Evolutionary conservation across 2,329 filamentous ascomycete genomes (phyloP).

Genomic region (Fonsecaea multimorphosa): DNA sequence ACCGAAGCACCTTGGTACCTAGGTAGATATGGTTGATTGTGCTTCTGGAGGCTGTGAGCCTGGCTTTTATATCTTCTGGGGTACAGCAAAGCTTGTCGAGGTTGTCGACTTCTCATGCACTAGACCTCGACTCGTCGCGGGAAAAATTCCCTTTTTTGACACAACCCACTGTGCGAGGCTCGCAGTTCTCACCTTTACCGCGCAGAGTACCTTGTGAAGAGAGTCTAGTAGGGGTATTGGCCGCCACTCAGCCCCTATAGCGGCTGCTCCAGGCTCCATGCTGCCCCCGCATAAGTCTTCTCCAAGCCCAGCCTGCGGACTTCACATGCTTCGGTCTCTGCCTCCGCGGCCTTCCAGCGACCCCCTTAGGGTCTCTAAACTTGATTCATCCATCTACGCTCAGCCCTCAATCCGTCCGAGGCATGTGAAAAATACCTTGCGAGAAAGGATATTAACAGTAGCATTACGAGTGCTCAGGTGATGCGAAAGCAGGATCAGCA

Average conservation of each 20-base stretch:
- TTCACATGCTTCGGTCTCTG: slow-evolving; percentile 5
- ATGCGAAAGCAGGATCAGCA: neutral
- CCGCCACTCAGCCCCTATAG: neutral
- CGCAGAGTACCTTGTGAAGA: neutral
- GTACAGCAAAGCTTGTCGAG: neutral
- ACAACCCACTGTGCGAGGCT: neutral
- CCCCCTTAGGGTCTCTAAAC: neutral
- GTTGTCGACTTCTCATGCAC: neutral
- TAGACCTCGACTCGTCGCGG: neutral
- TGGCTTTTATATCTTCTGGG: slow-evolving; percentile 1
- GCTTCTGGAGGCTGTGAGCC: neutral
- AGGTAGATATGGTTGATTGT: neutral
- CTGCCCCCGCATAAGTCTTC: neutral
- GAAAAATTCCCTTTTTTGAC: neutral
- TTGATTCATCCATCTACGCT: neutral
- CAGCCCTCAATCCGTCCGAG: neutral
- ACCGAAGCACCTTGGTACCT: too few species aligned
- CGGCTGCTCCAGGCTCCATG: neutral
- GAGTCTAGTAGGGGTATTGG: neutral
- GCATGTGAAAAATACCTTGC: slow-evolving; percentile 2
- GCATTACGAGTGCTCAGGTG: neutral
- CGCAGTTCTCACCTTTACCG: neutral
- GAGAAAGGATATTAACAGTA: neutral
- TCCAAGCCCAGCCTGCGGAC: slow-evolving; percentile 3
- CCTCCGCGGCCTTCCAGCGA: neutral